A percentile compares a stretch with the other conserved stretches of the same genome.
Conservation (phyloP, 768 basidiomycete genomes). For the Crepidotus variabilis region DNA sequence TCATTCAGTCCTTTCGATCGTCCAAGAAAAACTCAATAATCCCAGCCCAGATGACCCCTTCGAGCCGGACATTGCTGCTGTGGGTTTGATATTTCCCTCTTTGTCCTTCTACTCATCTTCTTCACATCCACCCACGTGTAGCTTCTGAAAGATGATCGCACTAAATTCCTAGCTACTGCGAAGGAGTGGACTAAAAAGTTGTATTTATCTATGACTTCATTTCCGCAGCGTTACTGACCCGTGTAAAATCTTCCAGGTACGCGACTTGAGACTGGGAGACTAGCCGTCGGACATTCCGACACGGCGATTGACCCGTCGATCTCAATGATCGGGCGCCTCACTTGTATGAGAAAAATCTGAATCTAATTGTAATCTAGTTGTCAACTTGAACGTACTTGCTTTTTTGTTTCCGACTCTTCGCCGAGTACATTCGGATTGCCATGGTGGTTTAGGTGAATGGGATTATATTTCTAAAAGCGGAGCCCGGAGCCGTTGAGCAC, state of each 20-base stretch:
- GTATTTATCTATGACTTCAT: not conserved
- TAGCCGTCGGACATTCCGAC: not conserved
- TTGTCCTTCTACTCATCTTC: constrained; percentile 3
- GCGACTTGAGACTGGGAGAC: constrained; percentile 11
- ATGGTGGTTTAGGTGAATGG: not conserved
- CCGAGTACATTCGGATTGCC: not conserved
- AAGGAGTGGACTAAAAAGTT: constrained; percentile 86
- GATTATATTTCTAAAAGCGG: not conserved
- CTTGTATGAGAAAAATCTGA: not conserved
- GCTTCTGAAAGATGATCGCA: constrained; percentile 74
- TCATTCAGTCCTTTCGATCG: constrained; percentile 59
- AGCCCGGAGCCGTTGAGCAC: not conserved
- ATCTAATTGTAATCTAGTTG: not conserved
- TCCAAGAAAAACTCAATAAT: constrained; percentile 86
- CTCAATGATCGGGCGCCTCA: not conserved
- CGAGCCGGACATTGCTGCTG: constrained; percentile 82
- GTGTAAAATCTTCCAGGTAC: constrained; percentile 7
- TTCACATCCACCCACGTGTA: constrained; percentile 21
- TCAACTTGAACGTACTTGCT: not conserved
- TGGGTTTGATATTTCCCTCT: constrained; percentile 30
- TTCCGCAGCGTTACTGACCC: not conserved
- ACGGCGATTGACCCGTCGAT: not conserved
- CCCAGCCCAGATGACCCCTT: constrained; percentile 88
- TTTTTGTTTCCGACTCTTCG: no score
- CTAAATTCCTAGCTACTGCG: constrained; percentile 72